Percentiles rank a stretch among this genome's conserved stretches.
Conservation (phyloP, 139 green algal genomes). For the Chlorella sp. region DNA sequence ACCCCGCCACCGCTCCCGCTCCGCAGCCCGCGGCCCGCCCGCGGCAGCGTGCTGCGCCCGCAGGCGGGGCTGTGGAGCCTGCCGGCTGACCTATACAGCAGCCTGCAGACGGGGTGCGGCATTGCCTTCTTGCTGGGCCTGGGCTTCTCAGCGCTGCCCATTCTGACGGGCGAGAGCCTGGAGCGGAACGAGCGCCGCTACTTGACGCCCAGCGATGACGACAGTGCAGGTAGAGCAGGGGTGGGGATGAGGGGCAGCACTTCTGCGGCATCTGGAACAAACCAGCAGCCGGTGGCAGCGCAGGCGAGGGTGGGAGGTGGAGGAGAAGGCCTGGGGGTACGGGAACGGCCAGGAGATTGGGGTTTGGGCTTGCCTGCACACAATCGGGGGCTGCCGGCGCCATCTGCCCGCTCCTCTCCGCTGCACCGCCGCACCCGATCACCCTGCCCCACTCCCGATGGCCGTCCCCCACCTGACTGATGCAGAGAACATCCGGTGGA, state of each 20-base stretch:
- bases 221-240: constrained; percentile 11
- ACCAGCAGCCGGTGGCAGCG: background rate
- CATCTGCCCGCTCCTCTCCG: too few relatives aligned
- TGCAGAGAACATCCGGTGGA: constrained; percentile 63
- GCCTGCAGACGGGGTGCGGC: constrained; percentile 32
- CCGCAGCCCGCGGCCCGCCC: background rate
- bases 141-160: constrained; percentile 38
- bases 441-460: too few relatives aligned
- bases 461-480: too few relatives aligned
- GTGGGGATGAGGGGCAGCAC: background rate
- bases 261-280: background rate
- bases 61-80: background rate
- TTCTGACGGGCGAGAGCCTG: constrained; percentile 47
- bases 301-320: background rate
- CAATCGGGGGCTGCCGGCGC: too few relatives aligned
- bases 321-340: background rate
- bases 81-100: constrained; percentile 3
- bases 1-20: background rate
- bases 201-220: constrained; percentile 17
- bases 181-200: constrained; percentile 43
- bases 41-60: background rate
- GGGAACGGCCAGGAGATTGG: too few relatives aligned
- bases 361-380: too few relatives aligned
- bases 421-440: too few relatives aligned
- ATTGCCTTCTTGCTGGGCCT: constrained; percentile 19